Evolutionary conservation across 306 rosid genomes (phyloP).

Genomic region (Trichosanthes cucumerina): DNA sequence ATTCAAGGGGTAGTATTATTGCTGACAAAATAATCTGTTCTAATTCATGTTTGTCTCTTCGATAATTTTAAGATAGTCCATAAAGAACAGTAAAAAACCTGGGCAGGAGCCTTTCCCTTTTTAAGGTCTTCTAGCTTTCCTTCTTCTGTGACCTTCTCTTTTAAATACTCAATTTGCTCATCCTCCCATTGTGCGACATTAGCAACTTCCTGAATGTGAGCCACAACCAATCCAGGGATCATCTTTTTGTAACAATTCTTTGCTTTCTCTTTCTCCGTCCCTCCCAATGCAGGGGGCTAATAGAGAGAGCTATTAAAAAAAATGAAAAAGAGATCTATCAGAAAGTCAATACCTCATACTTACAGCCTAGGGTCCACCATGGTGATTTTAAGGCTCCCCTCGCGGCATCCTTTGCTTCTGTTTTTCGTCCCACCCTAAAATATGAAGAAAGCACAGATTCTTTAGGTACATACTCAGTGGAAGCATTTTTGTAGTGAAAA

Average conservation of each 20-base stretch:
- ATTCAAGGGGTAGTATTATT: not conserved
- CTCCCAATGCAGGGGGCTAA: not conserved
- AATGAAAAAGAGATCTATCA: slow-evolving; percentile 5
- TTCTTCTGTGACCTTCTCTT: slow-evolving; percentile 78
- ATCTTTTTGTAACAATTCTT: not conserved
- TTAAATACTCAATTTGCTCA: slow-evolving; percentile 86
- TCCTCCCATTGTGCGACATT: slow-evolving; percentile 87
- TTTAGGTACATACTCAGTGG: slow-evolving; percentile 16
- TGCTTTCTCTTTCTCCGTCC: not conserved
- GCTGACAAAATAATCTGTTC: not conserved
- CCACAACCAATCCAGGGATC: not conserved
- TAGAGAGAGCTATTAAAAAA: not conserved
- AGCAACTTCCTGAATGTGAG: slow-evolving; percentile 65
- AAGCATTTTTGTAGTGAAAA: not conserved
- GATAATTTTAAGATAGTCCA: not conserved
- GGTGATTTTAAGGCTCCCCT: slow-evolving; percentile 87
- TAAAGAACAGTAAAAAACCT: slow-evolving; percentile 33
- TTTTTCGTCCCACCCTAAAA: slow-evolving; percentile 64
- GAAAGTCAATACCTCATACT: slow-evolving; percentile 37
- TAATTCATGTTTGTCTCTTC: not conserved
- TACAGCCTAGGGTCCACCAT: slow-evolving; percentile 98
- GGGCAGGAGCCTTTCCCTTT: slow-evolving; percentile 77
- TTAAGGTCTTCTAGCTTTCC: slow-evolving; percentile 79
- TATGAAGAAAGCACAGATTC: not conserved
- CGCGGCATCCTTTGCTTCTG: slow-evolving; percentile 91